phyloP scores from a whole-genome alignment of 768 basidiomycete species.

The Tubosaeta brunneosetosa region DNA sequence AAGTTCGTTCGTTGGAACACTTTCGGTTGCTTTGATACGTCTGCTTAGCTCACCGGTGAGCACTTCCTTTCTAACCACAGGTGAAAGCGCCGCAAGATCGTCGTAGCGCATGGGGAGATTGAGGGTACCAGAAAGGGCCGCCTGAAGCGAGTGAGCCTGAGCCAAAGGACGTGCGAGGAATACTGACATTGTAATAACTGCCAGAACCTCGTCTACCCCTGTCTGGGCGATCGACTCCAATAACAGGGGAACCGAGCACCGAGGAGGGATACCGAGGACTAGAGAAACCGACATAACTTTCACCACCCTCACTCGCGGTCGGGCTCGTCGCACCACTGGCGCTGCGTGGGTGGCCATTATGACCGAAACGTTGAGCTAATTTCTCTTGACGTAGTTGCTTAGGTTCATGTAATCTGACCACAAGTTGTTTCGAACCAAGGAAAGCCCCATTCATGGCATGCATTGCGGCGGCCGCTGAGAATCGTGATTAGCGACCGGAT shows the following conservation, averaged over 20 bases:
- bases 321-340: constrained; percentile 85
- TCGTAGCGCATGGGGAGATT: constrained; percentile 86
- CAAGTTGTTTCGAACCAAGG: constrained; percentile 71
- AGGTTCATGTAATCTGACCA: constrained; percentile 86
- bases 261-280: constrained; percentile 60
- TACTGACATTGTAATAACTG: constrained; percentile 76
- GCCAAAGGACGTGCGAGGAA: neutral
- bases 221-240: constrained; percentile 52
- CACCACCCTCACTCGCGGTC: constrained; percentile 75
- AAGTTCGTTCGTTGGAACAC: constrained; percentile 52
- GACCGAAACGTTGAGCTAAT: constrained; percentile 73
- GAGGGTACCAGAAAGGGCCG: constrained; percentile 74
- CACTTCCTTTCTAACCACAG: constrained; percentile 84
- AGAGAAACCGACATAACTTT: constrained; percentile 67
- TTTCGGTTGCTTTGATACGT: constrained; percentile 56
- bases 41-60: constrained; percentile 78
- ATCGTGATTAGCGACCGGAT: constrained; percentile 3
- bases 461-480: constrained; percentile 65
- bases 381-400: constrained; percentile 90
- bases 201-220: constrained; percentile 75
- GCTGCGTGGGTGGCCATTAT: constrained; percentile 75
- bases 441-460: constrained; percentile 74
- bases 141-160: constrained; percentile 39
- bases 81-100: constrained; percentile 74
- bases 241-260: constrained; percentile 53